Evolutionary conservation across 768 basidiomycete genomes (phyloP).

Genomic region (Amanita muscaria): DNA sequence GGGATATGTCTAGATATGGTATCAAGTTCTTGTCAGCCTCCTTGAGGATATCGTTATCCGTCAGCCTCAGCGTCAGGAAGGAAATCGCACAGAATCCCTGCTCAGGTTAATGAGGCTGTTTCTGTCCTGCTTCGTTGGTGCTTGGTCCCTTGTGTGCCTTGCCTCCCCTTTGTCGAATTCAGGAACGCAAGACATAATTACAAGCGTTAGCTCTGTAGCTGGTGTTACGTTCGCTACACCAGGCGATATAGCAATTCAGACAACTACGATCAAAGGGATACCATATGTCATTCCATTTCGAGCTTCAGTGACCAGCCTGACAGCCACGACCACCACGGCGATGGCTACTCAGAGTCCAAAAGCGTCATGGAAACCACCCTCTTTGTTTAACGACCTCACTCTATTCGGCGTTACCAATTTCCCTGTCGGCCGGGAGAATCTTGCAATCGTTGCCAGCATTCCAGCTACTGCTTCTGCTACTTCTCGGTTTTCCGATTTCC

Average conservation of each 20-base stretch:
- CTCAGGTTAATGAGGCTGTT: too few species aligned
- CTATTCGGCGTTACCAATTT: conserved; percentile 53
- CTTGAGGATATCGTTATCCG: too few species aligned
- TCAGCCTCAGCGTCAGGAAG: too few species aligned
- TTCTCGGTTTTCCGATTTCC: neutral
- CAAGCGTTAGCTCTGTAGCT: too few species aligned
- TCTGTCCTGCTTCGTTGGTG: too few species aligned
- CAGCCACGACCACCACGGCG: neutral
- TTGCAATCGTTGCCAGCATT: conserved; percentile 44
- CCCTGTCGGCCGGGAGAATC: conserved; percentile 44
- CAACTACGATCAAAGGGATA: too few species aligned
- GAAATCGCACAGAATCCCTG: too few species aligned
- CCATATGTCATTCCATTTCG: too few species aligned
- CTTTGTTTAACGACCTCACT: conserved; percentile 47
- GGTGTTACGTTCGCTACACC: too few species aligned
- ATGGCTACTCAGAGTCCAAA: conserved; percentile 5
- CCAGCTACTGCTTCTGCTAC: conserved; percentile 26
- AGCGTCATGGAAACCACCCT: conserved; percentile 42
- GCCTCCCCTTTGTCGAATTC: conserved; percentile 1
- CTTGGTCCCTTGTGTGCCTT: neutral
- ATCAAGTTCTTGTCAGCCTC: neutral
- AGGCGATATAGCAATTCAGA: too few species aligned
- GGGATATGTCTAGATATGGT: neutral
- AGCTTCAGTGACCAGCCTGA: neutral
- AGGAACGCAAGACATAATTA: too few species aligned